phyloP scores from a whole-genome alignment of 1,284 basidiomycete species.

The Wallemia hederae region DNA sequence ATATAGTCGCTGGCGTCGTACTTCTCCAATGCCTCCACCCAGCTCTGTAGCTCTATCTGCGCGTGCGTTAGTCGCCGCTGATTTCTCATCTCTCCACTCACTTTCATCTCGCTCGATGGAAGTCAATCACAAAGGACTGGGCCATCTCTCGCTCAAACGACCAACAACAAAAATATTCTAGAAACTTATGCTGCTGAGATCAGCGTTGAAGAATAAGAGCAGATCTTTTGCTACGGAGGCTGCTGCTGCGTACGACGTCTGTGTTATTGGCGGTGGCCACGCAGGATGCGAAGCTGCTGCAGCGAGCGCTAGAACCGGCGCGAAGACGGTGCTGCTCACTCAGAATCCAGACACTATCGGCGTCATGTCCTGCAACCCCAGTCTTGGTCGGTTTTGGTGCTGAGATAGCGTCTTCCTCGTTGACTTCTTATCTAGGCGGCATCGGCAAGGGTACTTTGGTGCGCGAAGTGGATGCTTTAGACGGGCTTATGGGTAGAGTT shows the following conservation, averaged over 20 bases:
- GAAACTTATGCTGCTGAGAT: background rate
- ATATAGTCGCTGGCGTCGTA: conserved; percentile 59
- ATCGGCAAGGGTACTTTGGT: conserved; percentile 72
- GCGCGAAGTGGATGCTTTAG: conserved; percentile 59
- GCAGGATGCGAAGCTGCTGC: conserved; percentile 72
- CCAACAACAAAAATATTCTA: background rate
- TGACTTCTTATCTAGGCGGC: conserved; percentile 19
- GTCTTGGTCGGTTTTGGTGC: conserved; percentile 23
- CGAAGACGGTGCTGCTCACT: conserved; percentile 47
- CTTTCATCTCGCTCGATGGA: background rate
- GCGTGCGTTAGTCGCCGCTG: background rate
- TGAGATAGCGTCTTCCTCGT: background rate
- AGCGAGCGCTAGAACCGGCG: conserved; percentile 49
- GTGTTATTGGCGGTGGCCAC: conserved; percentile 70
- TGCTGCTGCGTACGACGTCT: conserved; percentile 23
- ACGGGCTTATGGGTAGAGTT: conserved; percentile 44
- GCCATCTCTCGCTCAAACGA: background rate
- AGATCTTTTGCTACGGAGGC: background rate
- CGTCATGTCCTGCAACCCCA: conserved; percentile 70
- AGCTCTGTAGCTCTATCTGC: conserved; percentile 39
- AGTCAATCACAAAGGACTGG: background rate
- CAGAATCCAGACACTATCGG: conserved; percentile 51
- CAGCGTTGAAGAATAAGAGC: background rate
- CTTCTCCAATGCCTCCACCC: conserved; percentile 50
- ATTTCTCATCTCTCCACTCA: background rate